phyloP scores from a whole-genome alignment of 495 filamentous ascomycete genomes.

The Aspergillus incahuasiensis region DNA sequence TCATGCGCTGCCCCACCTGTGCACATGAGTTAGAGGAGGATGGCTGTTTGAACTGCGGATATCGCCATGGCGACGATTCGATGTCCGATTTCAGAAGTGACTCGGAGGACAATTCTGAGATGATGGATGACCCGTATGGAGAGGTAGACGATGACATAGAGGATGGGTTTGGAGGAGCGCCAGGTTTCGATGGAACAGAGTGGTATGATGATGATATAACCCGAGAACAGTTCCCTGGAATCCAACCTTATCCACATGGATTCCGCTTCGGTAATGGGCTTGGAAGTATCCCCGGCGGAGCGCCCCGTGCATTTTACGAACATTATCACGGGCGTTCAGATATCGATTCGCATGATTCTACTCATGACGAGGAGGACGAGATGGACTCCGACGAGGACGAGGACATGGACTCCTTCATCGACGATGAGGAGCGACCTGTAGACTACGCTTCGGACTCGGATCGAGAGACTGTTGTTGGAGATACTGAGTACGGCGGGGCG shows the following conservation, averaged over 20 bases:
- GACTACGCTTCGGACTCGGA: conserved; percentile 25
- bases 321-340: background rate
- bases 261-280: conserved; percentile 10
- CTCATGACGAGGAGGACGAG: conserved; percentile 15
- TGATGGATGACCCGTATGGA: conserved; percentile 22
- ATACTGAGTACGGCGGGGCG: conserved; percentile 10
- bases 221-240: background rate
- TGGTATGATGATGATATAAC: conserved; percentile 13
- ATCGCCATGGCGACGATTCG: conserved; percentile 38
- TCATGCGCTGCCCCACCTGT: conserved; percentile 61
- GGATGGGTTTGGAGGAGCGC: conserved; percentile 22
- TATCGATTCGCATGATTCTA: background rate
- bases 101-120: conserved; percentile 29
- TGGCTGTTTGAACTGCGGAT: conserved; percentile 52
- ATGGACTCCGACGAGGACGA: conserved; percentile 32
- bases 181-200: conserved; percentile 20
- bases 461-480: conserved; percentile 29
- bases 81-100: conserved; percentile 24
- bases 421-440: conserved; percentile 26
- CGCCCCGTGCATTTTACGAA: background rate
- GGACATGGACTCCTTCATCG: conserved; percentile 40
- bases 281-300: background rate
- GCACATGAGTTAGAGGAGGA: conserved; percentile 60
- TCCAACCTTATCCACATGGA: background rate
- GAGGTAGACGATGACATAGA: conserved; percentile 31